phyloP scores from a whole-genome alignment of 2,329 filamentous ascomycete species.

The Hypoxylon sp. region DNA sequence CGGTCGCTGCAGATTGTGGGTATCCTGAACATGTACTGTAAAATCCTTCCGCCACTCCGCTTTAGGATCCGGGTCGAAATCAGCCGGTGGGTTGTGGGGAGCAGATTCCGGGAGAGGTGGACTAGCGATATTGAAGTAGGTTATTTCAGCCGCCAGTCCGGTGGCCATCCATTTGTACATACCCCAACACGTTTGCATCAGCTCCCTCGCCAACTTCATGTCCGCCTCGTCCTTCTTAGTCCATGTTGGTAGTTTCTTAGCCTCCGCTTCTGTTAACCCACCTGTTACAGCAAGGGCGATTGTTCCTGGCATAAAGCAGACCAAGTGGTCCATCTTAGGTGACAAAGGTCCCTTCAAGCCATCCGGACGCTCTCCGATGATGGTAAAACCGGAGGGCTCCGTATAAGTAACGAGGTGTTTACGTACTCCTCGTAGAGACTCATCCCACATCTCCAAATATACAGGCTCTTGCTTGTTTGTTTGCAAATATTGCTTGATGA shows the following conservation, averaged over 20 bases:
- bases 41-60: constrained; percentile 84
- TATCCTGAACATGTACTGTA: constrained; percentile 83
- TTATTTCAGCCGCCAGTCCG: constrained; percentile 94
- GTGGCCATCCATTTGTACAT: constrained; percentile 95
- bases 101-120: constrained; percentile 76
- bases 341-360: constrained; percentile 77
- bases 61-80: constrained; percentile 66
- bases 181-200: constrained; percentile 98
- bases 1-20: constrained; percentile 93
- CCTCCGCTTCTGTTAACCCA: constrained; percentile 81
- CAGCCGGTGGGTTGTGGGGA: constrained; percentile 64
- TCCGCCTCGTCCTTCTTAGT: constrained; percentile 85
- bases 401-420: constrained; percentile 95
- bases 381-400: constrained; percentile 82
- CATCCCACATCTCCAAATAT: constrained; percentile 94
- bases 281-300: constrained; percentile 91
- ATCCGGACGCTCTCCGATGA: constrained; percentile 86
- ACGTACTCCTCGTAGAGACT: constrained; percentile 86
- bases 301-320: constrained; percentile 97
- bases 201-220: constrained; percentile 86
- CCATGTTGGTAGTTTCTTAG: constrained; percentile 81
- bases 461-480: constrained; percentile 88
- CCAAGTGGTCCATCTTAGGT: constrained; percentile 98
- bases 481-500: constrained; percentile 98
- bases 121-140: constrained; percentile 84